Base-by-base conservation (phyloP, 2,329 filamentous ascomycete species). In the Colletotrichum sp. region DNA sequence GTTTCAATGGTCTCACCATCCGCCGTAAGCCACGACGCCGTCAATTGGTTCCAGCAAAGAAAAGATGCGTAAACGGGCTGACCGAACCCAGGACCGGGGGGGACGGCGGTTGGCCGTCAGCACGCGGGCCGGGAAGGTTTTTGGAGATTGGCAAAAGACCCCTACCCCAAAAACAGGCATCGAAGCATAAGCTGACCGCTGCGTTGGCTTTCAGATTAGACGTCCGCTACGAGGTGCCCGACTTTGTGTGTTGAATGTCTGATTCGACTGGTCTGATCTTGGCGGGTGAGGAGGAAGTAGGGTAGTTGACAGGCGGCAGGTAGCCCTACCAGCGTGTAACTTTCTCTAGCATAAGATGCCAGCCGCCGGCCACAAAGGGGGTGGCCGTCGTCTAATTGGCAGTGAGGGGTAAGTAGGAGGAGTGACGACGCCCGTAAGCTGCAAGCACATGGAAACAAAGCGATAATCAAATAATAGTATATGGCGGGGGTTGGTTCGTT, bases 61-160 rank as follows among this genome's bases (percentile, higher is more conserved):
- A 27, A 11, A 38, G 36, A 43, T 24, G 72, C 68, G 5, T 71
- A 69, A 4, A 72, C 69, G 13, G 58, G 73, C 12, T 76, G 76
- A 1, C 78, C 76, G 0, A 57, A 33, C 43, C 43, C 43, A 51
- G 43, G 43, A 24, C 43, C 43, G 43, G 43, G 43, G 43, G 29
- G 43, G 43, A 51, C 43, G 43, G 43, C n/a, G 43, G 43, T 51
- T 51, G 43, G 43, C 21, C 12, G 81, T 82, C 21, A 81, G 72
- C 18, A 82, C 79, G 81, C 5, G 80, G 79, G 1, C 74, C 80
- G 2, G 75, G 33, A 81, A 80, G 8, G 27, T 21, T 21, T 29
- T n/a, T 38, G 51, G n/a, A 66, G n/a, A 38, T 33, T 34, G 57
- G 29, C 33, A 21, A 33, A 59, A 27, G n/a, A 34, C 18, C 55